Evolutionary conservation across 2,329 filamentous ascomycete species (phyloP).

Genomic region (Fusarium falciforme): DNA sequence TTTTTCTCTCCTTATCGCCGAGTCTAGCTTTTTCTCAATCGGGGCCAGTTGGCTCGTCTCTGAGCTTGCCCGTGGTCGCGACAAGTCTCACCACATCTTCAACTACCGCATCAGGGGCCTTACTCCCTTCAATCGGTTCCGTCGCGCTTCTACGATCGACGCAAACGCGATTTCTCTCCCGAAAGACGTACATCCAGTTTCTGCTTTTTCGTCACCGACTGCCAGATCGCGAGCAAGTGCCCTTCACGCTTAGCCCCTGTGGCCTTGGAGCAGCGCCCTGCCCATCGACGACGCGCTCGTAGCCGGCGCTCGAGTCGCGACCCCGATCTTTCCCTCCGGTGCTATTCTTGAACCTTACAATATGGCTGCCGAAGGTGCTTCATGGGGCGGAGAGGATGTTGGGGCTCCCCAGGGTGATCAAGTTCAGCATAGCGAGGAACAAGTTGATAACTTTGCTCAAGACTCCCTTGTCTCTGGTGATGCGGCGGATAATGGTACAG

Average conservation of each 20-base stretch:
- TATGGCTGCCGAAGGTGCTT: conserved; percentile 56
- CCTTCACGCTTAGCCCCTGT: conserved; percentile 5
- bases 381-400: conserved; percentile 66
- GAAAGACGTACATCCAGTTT: not conserved
- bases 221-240: conserved; percentile 5
- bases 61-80: conserved; percentile 31
- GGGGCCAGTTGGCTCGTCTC: conserved; percentile 27
- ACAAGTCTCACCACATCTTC: conserved; percentile 26
- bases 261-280: conserved; percentile 2
- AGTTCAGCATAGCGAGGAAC: conserved; percentile 66
- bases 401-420: conserved; percentile 67
- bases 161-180: not conserved
- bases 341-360: conserved; percentile 23
- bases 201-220: not conserved
- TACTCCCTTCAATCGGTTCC: not conserved
- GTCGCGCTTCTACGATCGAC: conserved; percentile 12
- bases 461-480: conserved; percentile 62
- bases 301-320: conserved; percentile 20
- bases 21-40: conserved; percentile 4
- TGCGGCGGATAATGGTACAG: conserved; percentile 58
- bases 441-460: conserved; percentile 63
- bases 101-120: conserved; percentile 17
- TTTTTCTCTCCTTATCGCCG: conserved; percentile 1
- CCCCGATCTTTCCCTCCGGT: conserved; percentile 5
- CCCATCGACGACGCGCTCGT: conserved; percentile 17